Percentiles rank a stretch among this genome's conserved stretches.
phyloP scores from a whole-genome alignment of 148 eudicot species.

The Rhododendron simsii region DNA sequence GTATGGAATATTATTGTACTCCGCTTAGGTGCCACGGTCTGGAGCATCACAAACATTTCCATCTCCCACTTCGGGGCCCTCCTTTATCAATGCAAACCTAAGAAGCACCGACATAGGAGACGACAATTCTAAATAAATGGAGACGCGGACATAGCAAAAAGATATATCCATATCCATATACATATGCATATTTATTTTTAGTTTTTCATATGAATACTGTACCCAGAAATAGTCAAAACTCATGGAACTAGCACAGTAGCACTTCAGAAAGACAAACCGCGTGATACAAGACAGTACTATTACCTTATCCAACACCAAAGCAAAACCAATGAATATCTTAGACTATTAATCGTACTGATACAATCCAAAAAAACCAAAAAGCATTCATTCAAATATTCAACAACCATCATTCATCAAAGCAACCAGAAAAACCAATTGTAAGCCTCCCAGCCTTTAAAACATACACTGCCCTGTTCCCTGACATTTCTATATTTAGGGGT shows the following conservation, averaged over 20 bases:
- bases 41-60: background rate
- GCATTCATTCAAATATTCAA: background rate
- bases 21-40: background rate
- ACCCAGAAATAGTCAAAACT: background rate
- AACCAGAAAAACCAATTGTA: background rate
- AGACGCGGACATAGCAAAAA: background rate
- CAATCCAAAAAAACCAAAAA: background rate
- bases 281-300: background rate
- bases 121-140: background rate
- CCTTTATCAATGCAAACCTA: background rate
- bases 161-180: background rate
- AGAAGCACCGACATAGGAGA: background rate
- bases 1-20: background rate
- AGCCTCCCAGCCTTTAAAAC: background rate
- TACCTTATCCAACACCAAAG: background rate
- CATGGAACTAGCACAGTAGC: background rate
- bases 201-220: background rate
- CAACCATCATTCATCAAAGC: background rate
- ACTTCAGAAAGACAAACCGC: background rate
- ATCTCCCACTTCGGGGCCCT: background rate
- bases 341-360: background rate
- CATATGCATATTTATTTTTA: background rate
- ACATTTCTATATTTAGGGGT: too few relatives aligned
- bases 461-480: background rate
- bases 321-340: background rate